These are phyloP conservation scores for Cladophialophora yegresii DNA, from an alignment of 2,329 filamentous ascomycete species.

Conservation along the genomic window DNA sequence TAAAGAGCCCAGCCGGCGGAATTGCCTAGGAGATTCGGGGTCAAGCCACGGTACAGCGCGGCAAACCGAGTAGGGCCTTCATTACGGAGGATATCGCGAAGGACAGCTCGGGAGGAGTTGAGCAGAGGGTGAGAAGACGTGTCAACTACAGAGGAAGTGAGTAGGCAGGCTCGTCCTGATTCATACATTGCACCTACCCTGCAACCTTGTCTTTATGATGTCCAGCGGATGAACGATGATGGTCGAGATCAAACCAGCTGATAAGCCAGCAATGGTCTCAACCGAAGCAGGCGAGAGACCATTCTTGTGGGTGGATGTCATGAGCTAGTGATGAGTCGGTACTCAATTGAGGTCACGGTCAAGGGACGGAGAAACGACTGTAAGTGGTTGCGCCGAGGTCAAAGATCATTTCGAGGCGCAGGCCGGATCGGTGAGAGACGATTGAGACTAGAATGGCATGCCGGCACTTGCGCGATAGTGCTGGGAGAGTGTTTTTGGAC, in stretches of 20 bases:
- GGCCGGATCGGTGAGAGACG: background rate
- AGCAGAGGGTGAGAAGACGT: slow-evolving; percentile 51
- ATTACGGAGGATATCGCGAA: slow-evolving; percentile 54
- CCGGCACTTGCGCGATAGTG: background rate
- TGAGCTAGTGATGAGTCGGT: slow-evolving; percentile 16
- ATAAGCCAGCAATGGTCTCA: slow-evolving; percentile 86
- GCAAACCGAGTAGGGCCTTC: slow-evolving; percentile 56
- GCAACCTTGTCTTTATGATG: slow-evolving; percentile 93
- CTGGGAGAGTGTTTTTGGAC: background rate
- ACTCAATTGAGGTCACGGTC: background rate
- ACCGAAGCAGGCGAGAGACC: slow-evolving; percentile 74
- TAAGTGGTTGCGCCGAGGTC: slow-evolving; percentile 31
- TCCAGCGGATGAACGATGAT: slow-evolving; percentile 89
- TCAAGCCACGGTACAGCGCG: slow-evolving; percentile 84
- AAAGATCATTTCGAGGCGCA: slow-evolving; percentile 30
- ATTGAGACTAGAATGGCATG: background rate
- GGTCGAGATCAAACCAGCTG: slow-evolving; percentile 82
- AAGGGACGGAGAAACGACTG: slow-evolving; percentile 29
- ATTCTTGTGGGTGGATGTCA: slow-evolving; percentile 49
- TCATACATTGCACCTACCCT: slow-evolving; percentile 60
- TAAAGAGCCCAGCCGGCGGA: slow-evolving; percentile 88
- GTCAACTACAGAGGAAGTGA: slow-evolving; percentile 55
- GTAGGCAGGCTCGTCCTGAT: background rate
- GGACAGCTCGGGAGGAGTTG: slow-evolving; percentile 57
- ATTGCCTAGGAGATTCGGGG: slow-evolving; percentile 88